Conservation (phyloP, 495 filamentous ascomycete species). For the Hypoxylon cercidicola region DNA sequence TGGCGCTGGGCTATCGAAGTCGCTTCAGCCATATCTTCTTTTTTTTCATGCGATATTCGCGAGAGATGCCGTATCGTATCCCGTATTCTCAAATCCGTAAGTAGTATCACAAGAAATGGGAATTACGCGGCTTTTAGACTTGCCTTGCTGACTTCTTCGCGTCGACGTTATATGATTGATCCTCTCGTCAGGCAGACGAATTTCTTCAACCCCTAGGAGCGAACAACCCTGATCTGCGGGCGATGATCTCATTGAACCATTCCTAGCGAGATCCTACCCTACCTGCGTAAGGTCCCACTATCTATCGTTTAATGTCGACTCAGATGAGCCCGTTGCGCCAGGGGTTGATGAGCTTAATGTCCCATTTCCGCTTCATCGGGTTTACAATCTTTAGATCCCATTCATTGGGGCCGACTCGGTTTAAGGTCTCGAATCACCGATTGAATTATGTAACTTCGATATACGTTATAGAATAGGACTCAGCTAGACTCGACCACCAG, state of each 20-base stretch:
- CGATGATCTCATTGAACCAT: constrained; percentile 37
- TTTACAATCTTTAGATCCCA: constrained; percentile 25
- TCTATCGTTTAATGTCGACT: constrained; percentile 23
- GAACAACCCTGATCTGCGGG: constrained; percentile 15
- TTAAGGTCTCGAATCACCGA: neutral
- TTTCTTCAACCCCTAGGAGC: constrained; percentile 12
- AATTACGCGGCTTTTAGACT: constrained; percentile 10
- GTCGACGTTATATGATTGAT: constrained; percentile 32
- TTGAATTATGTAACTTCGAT: neutral
- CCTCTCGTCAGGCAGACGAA: constrained; percentile 36
- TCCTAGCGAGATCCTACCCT: constrained; percentile 35
- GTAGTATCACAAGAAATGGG: constrained; percentile 10
- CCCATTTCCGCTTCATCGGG: constrained; percentile 5
- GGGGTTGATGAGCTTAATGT: constrained; percentile 25
- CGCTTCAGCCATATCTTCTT: constrained; percentile 35
- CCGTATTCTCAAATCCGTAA: constrained; percentile 1
- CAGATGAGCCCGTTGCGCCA: constrained; percentile 10
- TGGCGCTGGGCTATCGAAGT: constrained; percentile 38
- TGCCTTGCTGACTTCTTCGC: constrained; percentile 6
- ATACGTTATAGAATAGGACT: no score
- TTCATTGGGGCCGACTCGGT: neutral
- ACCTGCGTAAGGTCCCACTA: constrained; percentile 26
- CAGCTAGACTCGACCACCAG: constrained; percentile 13
- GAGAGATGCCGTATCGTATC: constrained; percentile 3
- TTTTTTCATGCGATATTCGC: constrained; percentile 14